Conservation (phyloP, 2,329 filamentous ascomycete species). For the Penicillium sp. region DNA sequence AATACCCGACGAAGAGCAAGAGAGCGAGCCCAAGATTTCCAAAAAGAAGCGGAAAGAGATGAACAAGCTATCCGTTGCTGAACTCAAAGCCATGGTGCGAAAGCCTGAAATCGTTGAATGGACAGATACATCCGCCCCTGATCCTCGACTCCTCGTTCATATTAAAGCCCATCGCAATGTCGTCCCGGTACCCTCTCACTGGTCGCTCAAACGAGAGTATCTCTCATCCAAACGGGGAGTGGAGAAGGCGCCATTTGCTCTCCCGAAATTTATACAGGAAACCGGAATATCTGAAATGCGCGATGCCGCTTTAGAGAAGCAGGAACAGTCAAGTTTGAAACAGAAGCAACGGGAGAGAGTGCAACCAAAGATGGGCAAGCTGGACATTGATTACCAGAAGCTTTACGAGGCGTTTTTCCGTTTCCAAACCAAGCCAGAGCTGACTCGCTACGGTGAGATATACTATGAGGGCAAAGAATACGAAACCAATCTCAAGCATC, state of each 20-base stretch:
- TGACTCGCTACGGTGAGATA: slow-evolving; percentile 96
- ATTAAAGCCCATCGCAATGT: slow-evolving; percentile 96
- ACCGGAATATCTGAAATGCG: slow-evolving; percentile 98
- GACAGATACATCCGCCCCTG: slow-evolving; percentile 89
- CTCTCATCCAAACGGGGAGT: slow-evolving; percentile 95
- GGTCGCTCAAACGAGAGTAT: slow-evolving; percentile 96
- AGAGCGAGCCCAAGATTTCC: slow-evolving; percentile 68
- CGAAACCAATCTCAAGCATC: slow-evolving; percentile 88
- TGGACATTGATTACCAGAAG: slow-evolving; percentile 98
- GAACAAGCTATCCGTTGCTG: slow-evolving; percentile 89
- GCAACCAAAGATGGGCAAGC: slow-evolving; percentile 90
- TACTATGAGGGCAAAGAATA: slow-evolving; percentile 99
- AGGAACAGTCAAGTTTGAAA: slow-evolving; percentile 86
- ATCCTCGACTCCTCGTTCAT: slow-evolving; percentile 84
- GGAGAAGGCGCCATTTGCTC: slow-evolving; percentile 87
- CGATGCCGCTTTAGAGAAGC: slow-evolving; percentile 92
- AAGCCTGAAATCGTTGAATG: slow-evolving; percentile 96
- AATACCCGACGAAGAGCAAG: slow-evolving; percentile 73
- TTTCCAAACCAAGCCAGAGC: slow-evolving; percentile 90
- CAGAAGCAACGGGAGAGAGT: slow-evolving; percentile 95
- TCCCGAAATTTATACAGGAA: slow-evolving; percentile 95
- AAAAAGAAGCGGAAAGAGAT: slow-evolving; percentile 93
- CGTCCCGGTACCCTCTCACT: slow-evolving; percentile 89
- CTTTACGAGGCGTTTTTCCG: slow-evolving; percentile 98
- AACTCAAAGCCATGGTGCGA: slow-evolving; percentile 86